Conservation (phyloP, 345 rosid species). For the Salix viminalis region DNA sequence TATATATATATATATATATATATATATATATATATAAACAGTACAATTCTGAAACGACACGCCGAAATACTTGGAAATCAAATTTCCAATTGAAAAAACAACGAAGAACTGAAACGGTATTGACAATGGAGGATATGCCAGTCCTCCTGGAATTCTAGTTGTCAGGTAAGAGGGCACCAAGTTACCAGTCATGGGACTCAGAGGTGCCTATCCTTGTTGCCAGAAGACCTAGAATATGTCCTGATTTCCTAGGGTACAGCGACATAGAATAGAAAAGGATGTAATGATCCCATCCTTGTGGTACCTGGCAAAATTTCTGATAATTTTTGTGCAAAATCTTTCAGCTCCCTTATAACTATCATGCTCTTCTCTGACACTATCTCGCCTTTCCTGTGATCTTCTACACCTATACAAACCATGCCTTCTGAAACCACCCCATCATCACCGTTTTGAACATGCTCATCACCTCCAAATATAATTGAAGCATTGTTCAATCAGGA, state of each 20-base stretch:
- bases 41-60: too few species aligned
- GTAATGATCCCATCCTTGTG: background rate
- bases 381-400: background rate
- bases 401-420: slow-evolving; percentile 13
- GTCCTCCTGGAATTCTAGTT: background rate
- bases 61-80: too few species aligned
- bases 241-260: background rate
- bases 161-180: background rate
- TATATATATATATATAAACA: too few species aligned
- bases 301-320: slow-evolving; percentile 17
- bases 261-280: background rate
- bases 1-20: too few species aligned
- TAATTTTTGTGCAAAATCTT: slow-evolving; percentile 3
- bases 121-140: background rate
- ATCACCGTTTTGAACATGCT: background rate
- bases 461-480: background rate
- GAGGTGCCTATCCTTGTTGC: background rate
- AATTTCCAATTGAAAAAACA: too few species aligned
- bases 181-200: background rate
- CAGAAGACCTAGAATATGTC: background rate
- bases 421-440: background rate
- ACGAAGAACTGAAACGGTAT: too few species aligned
- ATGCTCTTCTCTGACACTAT: slow-evolving; percentile 21
- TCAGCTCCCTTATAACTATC: background rate
- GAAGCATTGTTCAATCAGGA: background rate